Conservation (phyloP, 2,329 filamentous ascomycete species). For the Drechslerella dactyloides region DNA sequence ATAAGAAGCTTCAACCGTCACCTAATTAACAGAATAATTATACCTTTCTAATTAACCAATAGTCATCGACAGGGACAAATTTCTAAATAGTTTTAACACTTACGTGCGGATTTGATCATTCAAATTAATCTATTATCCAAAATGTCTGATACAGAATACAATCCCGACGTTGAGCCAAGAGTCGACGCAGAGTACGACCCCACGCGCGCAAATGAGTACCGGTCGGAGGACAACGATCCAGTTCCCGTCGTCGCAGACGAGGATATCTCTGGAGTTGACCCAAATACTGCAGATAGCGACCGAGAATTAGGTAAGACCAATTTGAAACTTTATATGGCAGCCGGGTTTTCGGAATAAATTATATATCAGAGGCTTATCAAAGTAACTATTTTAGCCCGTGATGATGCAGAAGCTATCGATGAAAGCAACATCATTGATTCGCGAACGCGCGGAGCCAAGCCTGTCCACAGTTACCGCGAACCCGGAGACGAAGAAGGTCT, state of each 20-base stretch:
- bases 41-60: too few relatives aligned
- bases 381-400: constrained; percentile 54
- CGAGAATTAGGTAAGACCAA: constrained; percentile 14
- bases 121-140: background rate
- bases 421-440: constrained; percentile 58
- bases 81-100: too few relatives aligned
- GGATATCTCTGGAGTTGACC: constrained; percentile 14
- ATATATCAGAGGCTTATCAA: background rate
- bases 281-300: constrained; percentile 8
- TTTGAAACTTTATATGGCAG: background rate
- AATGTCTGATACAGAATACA: constrained; percentile 4
- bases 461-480: constrained; percentile 55
- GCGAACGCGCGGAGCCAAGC: constrained; percentile 57
- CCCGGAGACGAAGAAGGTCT: constrained; percentile 57
- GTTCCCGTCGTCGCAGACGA: constrained; percentile 9
- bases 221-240: background rate
- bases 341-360: background rate
- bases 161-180: too few relatives aligned
- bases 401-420: constrained; percentile 59
- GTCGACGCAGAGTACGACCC: constrained; percentile 13
- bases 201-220: background rate
- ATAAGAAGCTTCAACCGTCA: too few relatives aligned
- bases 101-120: too few relatives aligned
- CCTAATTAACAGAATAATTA: too few relatives aligned
- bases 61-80: too few relatives aligned